phyloP scores from a whole-genome alignment of 2,329 filamentous ascomycete species.

The Diaporthe sp. region DNA sequence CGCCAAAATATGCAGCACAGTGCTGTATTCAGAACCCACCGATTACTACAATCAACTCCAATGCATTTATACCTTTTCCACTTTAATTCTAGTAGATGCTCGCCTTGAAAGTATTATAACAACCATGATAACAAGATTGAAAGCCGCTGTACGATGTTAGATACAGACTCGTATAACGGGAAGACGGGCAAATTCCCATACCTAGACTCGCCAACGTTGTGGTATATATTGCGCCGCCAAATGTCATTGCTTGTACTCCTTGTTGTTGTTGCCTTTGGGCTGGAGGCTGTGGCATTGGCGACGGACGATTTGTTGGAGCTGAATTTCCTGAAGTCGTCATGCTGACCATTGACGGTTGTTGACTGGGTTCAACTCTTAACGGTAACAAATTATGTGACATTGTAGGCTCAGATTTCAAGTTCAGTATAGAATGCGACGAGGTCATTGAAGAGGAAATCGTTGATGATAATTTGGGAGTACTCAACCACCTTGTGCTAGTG shows the following conservation, averaged over 20 bases:
- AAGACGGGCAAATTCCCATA: not conserved
- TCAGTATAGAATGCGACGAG: too few species aligned
- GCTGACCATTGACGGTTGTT: not conserved
- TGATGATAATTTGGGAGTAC: not conserved
- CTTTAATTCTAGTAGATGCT: not conserved
- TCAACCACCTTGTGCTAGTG: too few species aligned
- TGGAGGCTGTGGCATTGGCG: not conserved
- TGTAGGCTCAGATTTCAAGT: not conserved
- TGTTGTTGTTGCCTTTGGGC: not conserved
- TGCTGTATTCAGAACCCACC: too few species aligned
- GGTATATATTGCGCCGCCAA: not conserved
- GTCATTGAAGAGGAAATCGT: not conserved
- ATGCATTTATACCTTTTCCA: not conserved
- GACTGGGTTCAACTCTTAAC: not conserved
- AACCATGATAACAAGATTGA: not conserved
- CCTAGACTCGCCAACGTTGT: conserved; percentile 3
- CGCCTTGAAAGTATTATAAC: not conserved
- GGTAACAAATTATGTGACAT: not conserved
- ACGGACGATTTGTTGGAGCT: not conserved
- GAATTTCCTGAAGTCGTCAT: not conserved
- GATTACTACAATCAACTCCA: too few species aligned
- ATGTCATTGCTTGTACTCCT: not conserved
- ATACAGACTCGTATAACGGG: too few species aligned
- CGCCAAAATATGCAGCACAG: too few species aligned
- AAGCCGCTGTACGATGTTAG: not conserved